These are phyloP conservation scores for Abortiporus biennis DNA, from an alignment of 1,284 basidiomycete species.

Conservation along the genomic window DNA sequence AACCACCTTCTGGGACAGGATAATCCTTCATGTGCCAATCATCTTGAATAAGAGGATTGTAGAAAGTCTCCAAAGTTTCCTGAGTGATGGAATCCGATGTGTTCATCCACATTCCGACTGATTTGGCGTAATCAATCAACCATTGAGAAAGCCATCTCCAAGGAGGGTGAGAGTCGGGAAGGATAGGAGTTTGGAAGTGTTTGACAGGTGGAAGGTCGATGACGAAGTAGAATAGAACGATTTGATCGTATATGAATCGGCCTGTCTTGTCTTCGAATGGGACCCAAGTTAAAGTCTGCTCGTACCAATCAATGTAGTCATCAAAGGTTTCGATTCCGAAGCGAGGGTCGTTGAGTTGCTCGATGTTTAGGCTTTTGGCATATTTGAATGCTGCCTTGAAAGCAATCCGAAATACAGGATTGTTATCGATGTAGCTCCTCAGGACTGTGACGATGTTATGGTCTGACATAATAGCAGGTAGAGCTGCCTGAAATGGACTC, in stretches of 20 bases:
- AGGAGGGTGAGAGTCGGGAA: constrained; percentile 8
- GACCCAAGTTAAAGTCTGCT: constrained; percentile 12
- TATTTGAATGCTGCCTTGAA: constrained; percentile 10
- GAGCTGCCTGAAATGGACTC: too few relatives aligned
- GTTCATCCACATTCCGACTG: constrained; percentile 15
- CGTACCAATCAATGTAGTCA: constrained; percentile 13
- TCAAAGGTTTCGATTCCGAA: constrained; percentile 13
- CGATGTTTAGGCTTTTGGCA: constrained; percentile 8
- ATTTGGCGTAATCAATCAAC: constrained; percentile 15
- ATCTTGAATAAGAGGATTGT: constrained; percentile 1
- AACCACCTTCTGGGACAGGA: constrained; percentile 26
- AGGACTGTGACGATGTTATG: constrained; percentile 14
- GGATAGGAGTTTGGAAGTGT: constrained; percentile 11
- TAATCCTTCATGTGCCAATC: constrained; percentile 18
- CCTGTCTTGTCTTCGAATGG: constrained; percentile 12
- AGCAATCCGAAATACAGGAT: constrained; percentile 12
- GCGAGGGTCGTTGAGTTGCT: constrained; percentile 10
- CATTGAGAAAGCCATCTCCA: constrained; percentile 14
- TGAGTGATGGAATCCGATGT: constrained; percentile 11
- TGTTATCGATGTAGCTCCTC: constrained; percentile 7
- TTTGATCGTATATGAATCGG: constrained; percentile 10
- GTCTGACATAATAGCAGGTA: too few relatives aligned
- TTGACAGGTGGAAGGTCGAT: constrained; percentile 11
- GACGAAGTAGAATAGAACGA: constrained; percentile 17
- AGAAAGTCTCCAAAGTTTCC: constrained; percentile 11